Percentiles rank a stretch among this genome's conserved stretches.
These are phyloP conservation scores for Eimeria sp. DNA, from an alignment of 169 alveolate genomes.

Conservation along the genomic window DNA sequence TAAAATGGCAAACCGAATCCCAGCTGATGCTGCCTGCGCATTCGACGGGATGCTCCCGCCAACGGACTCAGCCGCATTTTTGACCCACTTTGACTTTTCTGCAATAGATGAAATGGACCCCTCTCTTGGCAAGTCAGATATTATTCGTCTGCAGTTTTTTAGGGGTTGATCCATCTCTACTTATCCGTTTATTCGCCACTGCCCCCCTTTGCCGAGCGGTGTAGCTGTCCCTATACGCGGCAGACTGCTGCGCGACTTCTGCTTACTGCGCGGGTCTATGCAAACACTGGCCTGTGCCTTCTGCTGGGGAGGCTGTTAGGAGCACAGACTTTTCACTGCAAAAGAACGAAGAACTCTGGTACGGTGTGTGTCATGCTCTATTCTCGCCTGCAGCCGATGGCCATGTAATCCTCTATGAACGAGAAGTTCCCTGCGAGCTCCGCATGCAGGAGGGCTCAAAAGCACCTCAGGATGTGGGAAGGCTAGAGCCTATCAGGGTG, in stretches of 20 bases:
- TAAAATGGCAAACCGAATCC: slow-evolving; percentile 53
- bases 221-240: background rate
- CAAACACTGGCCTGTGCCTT: background rate
- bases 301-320: background rate
- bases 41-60: slow-evolving; percentile 75
- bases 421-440: slow-evolving; percentile 97
- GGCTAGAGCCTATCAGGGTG: slow-evolving; percentile 93
- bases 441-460: slow-evolving; percentile 88
- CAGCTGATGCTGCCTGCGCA: slow-evolving; percentile 76
- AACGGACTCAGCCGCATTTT: slow-evolving; percentile 67
- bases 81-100: slow-evolving; percentile 91
- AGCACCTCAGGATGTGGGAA: slow-evolving; percentile 91
- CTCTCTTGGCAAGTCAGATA: slow-evolving; percentile 88
- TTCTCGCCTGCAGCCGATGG: slow-evolving; percentile 91
- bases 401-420: slow-evolving; percentile 92
- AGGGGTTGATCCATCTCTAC: background rate
- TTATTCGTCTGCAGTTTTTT: background rate
- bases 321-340: background rate
- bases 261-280: background rate
- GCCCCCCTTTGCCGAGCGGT: background rate
- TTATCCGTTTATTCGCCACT: background rate
- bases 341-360: background rate
- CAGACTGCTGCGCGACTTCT: background rate
- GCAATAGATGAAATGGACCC: slow-evolving; percentile 97
- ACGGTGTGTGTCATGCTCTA: slow-evolving; percentile 4